Evolutionary conservation across 2,329 filamentous ascomycete species (phyloP), one percentile per base, ranked within the genome.

Genomic region (Botrytis deweyae): DNA sequence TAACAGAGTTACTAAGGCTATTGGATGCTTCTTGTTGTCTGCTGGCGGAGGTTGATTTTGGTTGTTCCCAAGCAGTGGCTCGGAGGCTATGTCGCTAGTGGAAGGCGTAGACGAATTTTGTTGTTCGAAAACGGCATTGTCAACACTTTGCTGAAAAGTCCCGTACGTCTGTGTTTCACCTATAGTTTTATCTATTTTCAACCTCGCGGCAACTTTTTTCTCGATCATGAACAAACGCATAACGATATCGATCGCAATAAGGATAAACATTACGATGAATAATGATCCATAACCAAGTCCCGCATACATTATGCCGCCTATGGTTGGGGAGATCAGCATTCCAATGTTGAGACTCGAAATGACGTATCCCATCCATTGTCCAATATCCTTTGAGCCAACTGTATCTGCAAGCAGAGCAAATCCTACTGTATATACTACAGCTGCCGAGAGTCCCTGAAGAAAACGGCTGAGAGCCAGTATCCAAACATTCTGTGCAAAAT

Each of bases 371-470:
- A 91, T 87, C 1, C 86, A 87, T 80, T 88, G 89, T 4, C 89
- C 89, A 40, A 91, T 79, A 67, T 88, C 86, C 68, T 87, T 83
- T 1, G 9, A 90, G 78, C 87, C 88, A 61, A 93, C 88, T 0
- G 91, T 93, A 78, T 94, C 92, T 3, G 90, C 90, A 22, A 94
- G 79, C 44, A 94, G 82, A 0, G 92, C 92, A 42, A 92, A 84
- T 0, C 92, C 92, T 0, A 92, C 90, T 0, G 89, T 89, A 90
- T 91, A 93, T 16, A 93, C 91, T 1, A 93, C 87, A 3, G 90
- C 89, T 3, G 91, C 91, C 29, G 89, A 90, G 7, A 75, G 52
- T 16, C 75, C 75, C 52, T 74, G 74, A 3, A 75, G 65, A 9
- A 75, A 42, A n/a, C 74, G 62, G n/a, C 55, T 64, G 5, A 75